Base-by-base conservation (phyloP, 768 basidiomycete genomes). In the Hebeloma cylindrosporum region DNA sequence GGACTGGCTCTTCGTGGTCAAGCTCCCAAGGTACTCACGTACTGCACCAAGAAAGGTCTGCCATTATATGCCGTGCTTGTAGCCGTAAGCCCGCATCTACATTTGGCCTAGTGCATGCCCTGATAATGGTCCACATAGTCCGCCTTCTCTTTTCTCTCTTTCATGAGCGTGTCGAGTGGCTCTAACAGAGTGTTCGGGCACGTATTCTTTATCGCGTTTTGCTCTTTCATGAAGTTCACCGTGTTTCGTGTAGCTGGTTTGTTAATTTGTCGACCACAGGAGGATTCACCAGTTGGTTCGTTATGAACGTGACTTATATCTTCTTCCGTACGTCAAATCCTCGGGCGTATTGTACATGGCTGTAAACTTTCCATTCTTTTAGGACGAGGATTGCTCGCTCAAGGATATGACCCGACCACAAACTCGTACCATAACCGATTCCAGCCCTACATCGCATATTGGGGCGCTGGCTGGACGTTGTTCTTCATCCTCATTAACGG, bases 241-340 rank as follows among this genome's bases (percentile, higher is more conserved):
- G 41, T 33, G 7, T 30, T 2, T 14, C 30, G 14, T 47, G 13
- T 47, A 79, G 75, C 55, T 89, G 83, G 85, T 80, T 91, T 55
- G 80, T 81, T 40, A 80, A 72, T 63, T 66, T 94, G 45, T 71
- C 77, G 3, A 79, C 85, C 8, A 78, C 83, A 25, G 80, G 77
- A 31, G 83, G 84, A 5, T 85, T 87, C 68, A 71, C 83, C 53
- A 69, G 76, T 35, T 88, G 86, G 85, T 71, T 73, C 48, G 60
- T 75, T 26, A 80, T 87, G 62, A 84, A 84, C 60, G 45, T 86
- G 21, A 87, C 87, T 11, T 92, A 85, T 66, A 57, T 87, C 42
- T 78, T 67, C 64, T 90, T 85, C 72, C 77, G 83, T 81, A 50
- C 51, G 82, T 70, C 34, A 23, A 21, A 16, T 25, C 25, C 33